A percentile compares a stretch with the other conserved stretches of the same genome.
Evolutionary conservation across 1,139 yeast genomes (phyloP).

Genomic region (Casaregolazyma suthepensis): DNA sequence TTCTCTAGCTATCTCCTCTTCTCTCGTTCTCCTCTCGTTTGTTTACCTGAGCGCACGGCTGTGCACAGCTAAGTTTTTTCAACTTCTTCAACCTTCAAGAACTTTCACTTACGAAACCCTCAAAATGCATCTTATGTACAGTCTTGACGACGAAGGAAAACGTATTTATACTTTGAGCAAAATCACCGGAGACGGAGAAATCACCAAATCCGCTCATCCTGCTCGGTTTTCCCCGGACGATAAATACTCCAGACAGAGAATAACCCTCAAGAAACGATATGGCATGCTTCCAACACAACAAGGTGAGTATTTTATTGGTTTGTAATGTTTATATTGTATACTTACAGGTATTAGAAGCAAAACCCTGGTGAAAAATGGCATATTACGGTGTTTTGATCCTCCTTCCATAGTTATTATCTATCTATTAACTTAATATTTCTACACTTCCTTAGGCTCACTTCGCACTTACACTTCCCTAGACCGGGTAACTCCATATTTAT

Average conservation of each 20-base stretch:
- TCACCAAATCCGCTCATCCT: constrained; percentile 98
- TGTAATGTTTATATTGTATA: neutral
- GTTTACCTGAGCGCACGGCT: neutral
- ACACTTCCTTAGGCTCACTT: neutral
- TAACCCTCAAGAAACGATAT: constrained; percentile 92
- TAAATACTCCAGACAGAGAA: constrained; percentile 98
- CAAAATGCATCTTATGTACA: constrained; percentile 97
- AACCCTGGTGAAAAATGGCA: constrained; percentile 18
- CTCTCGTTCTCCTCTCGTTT: neutral
- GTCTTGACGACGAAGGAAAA: constrained; percentile 88
- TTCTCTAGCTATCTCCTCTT: no score
- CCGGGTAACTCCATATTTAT: neutral
- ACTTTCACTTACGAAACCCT: neutral
- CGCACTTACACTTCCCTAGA: neutral
- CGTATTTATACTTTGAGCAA: constrained; percentile 91
- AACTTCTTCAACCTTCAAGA: neutral
- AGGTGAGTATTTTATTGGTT: constrained; percentile 27
- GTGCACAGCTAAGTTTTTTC: neutral
- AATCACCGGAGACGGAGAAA: constrained; percentile 74
- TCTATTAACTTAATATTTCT: no score
- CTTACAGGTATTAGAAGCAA: constrained; percentile 10
- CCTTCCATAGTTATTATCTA: neutral
- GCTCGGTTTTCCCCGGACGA: constrained; percentile 99
- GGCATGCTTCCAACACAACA: constrained; percentile 84
- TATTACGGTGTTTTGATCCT: neutral